Base-by-base conservation (phyloP, 176 grass and related monocot genomes). In the Hsuehochloa calcarea region DNA sequence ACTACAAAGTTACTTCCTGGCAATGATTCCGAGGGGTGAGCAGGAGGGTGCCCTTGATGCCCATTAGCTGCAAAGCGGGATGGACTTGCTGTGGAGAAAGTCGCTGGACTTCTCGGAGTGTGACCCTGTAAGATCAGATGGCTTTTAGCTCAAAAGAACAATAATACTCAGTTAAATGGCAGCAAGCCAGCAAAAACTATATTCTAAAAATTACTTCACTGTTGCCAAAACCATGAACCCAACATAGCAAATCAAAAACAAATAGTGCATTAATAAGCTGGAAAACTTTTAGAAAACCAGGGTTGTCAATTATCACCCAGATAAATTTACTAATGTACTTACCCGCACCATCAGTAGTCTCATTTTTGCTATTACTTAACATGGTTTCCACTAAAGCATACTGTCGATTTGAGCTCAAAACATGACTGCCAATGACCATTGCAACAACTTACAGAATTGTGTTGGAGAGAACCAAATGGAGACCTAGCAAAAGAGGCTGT, bases 381-480 rank as follows among this genome's bases (percentile, higher is more conserved):
- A 40, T 9, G 56, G 25, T 49, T 72, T 17, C 11, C 45, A 31
- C 26, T 58, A 69, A 59, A 60, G 56, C 61, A 84, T n/a, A 78
- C 25, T 65, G 3, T 67, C n/a, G 4, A 70, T 66, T 40, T 66
- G 8, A 46, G 29, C 37, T 82, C 22, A 0, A 46, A 78, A 83
- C 6, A 87, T 60, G 59, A 51, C 26, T 69, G 59, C 11, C 23
- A 65, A 17, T 88, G 65, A 46, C 10, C 23, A 50, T 39, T 45
- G 29, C 13, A 72, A 41, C 7, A 60, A 90, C 93, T 92, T 92
- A 95, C 93, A 67, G 77, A 44, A 75, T 86, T 90, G 79, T 93
- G 81, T 68, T 90, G 83, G 37, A 90, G 73, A 65, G 85, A 90
- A 72, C 90, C 84, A 72, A 99, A 96, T 4, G 92, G 85, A 75